Conservation (phyloP, 2,329 filamentous ascomycete species). For the Pseudogymnoascus sp. region DNA sequence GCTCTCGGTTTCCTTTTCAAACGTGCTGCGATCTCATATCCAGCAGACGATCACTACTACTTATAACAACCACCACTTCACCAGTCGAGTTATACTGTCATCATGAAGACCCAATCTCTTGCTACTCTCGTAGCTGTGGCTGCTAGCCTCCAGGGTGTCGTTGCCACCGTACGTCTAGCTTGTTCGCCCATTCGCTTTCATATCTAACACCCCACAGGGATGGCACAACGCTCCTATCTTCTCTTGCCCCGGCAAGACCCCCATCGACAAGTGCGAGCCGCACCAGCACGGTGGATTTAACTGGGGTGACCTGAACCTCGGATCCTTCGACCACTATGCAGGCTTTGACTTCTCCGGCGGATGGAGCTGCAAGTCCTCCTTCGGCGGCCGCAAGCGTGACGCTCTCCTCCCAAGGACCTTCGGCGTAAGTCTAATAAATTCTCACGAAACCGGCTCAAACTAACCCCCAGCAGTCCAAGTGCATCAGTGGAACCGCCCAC, state of each 20-base stretch:
- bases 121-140: conserved; percentile 37
- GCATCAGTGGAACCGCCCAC: conserved; percentile 46
- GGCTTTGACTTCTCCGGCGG: conserved; percentile 63
- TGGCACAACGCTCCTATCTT: conserved; percentile 48
- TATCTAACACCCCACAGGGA: conserved; percentile 23
- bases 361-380: conserved; percentile 57
- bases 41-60: conserved; percentile 16
- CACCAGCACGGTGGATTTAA: conserved; percentile 62
- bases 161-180: conserved; percentile 29
- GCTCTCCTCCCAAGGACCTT: conserved; percentile 29
- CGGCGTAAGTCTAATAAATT: conserved; percentile 34
- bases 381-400: conserved; percentile 48
- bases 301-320: conserved; percentile 56
- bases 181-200: background rate
- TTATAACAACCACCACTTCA: conserved; percentile 21
- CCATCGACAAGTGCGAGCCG: conserved; percentile 64
- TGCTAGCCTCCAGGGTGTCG: conserved; percentile 37
- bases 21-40: conserved; percentile 11
- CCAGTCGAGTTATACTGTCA: conserved; percentile 23
- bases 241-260: conserved; percentile 59
- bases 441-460: conserved; percentile 35
- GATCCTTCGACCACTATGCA: conserved; percentile 56
- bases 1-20: conserved; percentile 29
- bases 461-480: conserved; percentile 47
- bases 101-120: conserved; percentile 33